Conservation (phyloP, 768 basidiomycete genomes). For the Amanita pallidorosea region DNA sequence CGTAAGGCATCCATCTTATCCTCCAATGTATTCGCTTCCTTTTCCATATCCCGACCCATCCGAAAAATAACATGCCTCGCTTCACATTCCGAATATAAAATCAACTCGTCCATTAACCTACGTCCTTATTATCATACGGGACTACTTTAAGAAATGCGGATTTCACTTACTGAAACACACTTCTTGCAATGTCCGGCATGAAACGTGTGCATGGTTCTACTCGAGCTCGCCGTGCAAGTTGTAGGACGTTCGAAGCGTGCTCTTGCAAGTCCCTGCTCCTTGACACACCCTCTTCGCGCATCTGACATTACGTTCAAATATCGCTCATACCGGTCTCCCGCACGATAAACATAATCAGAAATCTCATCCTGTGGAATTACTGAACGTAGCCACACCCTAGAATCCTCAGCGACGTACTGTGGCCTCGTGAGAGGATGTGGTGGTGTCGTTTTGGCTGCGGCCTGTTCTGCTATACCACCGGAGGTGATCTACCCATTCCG, state of each 20-base stretch:
- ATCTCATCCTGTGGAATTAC: not conserved
- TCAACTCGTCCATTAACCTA: not conserved
- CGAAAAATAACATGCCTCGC: not conserved
- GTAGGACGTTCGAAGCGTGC: not conserved
- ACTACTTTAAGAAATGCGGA: not conserved
- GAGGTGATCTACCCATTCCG: too few relatives aligned
- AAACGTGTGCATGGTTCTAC: not conserved
- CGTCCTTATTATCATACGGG: not conserved
- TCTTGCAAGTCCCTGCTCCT: not conserved
- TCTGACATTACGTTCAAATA: not conserved
- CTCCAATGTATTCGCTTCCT: not conserved
- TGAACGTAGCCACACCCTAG: not conserved
- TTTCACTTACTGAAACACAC: not conserved
- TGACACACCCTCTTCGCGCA: not conserved
- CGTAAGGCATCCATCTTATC: not conserved
- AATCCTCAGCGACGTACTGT: not conserved
- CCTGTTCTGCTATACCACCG: too few relatives aligned
- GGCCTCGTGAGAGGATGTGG: not conserved
- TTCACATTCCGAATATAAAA: not conserved
- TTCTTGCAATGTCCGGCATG: not conserved
- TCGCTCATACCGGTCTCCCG: not conserved
- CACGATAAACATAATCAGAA: not conserved
- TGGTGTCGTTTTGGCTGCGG: too few relatives aligned
- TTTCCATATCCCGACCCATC: not conserved
- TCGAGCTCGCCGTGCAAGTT: not conserved